Evolutionary conservation across 129 eudicot species (phyloP).

Genomic region (Kitagawia praeruptora): DNA sequence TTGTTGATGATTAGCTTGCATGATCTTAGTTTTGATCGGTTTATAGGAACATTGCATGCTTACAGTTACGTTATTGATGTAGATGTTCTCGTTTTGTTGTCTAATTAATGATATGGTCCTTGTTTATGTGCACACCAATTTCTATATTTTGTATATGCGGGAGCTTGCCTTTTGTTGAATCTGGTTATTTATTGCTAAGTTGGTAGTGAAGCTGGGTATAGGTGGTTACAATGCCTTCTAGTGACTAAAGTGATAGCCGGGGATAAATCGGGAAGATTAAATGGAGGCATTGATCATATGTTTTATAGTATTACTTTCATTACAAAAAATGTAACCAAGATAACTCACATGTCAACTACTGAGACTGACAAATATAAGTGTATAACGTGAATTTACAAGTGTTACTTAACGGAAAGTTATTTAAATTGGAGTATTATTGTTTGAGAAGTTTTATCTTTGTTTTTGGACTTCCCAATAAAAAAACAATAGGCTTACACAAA

Average conservation of each 20-base stretch:
- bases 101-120: background rate
- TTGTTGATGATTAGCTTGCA: constrained; percentile 6
- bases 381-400: no score
- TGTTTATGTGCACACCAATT: background rate
- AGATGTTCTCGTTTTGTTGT: background rate
- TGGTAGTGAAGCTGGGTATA: background rate
- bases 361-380: background rate
- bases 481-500: background rate
- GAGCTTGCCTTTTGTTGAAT: background rate
- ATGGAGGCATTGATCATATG: background rate
- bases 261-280: background rate
- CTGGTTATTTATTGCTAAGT: background rate
- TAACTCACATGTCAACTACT: background rate
- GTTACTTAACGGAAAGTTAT: background rate
- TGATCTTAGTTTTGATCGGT: background rate
- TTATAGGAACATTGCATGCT: background rate
- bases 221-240: background rate
- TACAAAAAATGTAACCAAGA: no score
- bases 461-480: no score
- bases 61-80: no score
- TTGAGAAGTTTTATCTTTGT: no score
- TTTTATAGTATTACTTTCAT: no score
- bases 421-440: no score
- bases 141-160: background rate
- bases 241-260: background rate